Percentiles rank a stretch among this genome's conserved stretches.
Evolutionary conservation across 2,329 filamentous ascomycete genomes (phyloP).

Genomic region (Acarospora socialis): DNA sequence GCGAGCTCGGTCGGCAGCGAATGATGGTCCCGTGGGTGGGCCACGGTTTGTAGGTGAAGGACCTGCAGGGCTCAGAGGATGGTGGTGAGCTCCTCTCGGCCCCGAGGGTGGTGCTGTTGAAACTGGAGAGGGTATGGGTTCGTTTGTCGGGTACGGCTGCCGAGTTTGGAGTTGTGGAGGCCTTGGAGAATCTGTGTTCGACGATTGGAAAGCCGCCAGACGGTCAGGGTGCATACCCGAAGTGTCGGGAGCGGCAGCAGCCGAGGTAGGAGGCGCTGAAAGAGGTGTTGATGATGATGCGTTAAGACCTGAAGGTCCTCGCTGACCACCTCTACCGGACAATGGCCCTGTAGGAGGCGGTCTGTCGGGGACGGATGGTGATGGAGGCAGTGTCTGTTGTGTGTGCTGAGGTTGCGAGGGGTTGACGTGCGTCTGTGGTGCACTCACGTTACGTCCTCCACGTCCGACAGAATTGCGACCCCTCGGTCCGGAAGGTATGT

Average conservation of each 20-base stretch:
- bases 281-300: constrained; percentile 16
- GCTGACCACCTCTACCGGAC: constrained; percentile 23
- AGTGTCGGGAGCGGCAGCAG: constrained; percentile 23
- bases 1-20: constrained; percentile 25
- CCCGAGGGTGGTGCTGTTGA: constrained; percentile 26
- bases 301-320: constrained; percentile 22
- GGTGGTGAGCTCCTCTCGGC: constrained; percentile 19
- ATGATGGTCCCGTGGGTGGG: constrained; percentile 24
- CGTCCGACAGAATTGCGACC: constrained; percentile 19
- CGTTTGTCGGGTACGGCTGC: constrained; percentile 15
- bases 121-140: constrained; percentile 17
- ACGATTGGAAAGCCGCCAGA: constrained; percentile 28
- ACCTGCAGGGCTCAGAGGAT: constrained; percentile 14
- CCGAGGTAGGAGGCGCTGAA: constrained; percentile 19
- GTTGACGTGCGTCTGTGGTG: constrained; percentile 17
- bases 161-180: constrained; percentile 3
- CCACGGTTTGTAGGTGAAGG: constrained; percentile 23
- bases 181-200: constrained; percentile 10
- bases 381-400: constrained; percentile 14
- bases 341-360: constrained; percentile 30
- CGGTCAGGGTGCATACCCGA: constrained; percentile 41
- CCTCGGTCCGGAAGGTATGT: constrained; percentile 43
- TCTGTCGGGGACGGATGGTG: constrained; percentile 21
- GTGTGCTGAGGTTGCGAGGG: constrained; percentile 13
- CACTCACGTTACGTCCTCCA: constrained; percentile 26